These are phyloP conservation scores for Termitomyces sp. DNA, from an alignment of 768 basidiomycete genomes.

Conservation along the genomic window DNA sequence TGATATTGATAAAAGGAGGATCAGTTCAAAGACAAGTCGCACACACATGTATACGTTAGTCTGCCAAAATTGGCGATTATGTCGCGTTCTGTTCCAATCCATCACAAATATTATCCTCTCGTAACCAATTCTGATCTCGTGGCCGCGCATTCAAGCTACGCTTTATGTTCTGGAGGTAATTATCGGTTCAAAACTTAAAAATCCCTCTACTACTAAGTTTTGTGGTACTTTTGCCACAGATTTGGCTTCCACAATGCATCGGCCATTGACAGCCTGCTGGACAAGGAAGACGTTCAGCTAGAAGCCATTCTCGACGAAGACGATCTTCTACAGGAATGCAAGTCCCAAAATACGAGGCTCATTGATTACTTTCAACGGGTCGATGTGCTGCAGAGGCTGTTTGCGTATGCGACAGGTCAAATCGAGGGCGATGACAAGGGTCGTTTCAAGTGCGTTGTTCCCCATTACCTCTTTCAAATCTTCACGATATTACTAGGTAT, in stretches of 20 bases:
- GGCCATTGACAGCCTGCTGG: slow-evolving; percentile 83
- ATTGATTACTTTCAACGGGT: slow-evolving; percentile 82
- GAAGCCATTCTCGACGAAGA: slow-evolving; percentile 92
- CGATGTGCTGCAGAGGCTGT: slow-evolving; percentile 73
- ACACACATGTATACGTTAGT: neutral
- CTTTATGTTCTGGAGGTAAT: slow-evolving; percentile 52
- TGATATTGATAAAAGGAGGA: neutral
- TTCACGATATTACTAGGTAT: slow-evolving; percentile 47
- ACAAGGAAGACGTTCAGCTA: slow-evolving; percentile 84
- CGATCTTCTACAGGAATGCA: slow-evolving; percentile 93
- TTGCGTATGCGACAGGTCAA: slow-evolving; percentile 84
- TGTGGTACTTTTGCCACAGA: slow-evolving; percentile 42
- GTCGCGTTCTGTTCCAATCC: slow-evolving; percentile 7
- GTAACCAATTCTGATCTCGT: slow-evolving; percentile 10
- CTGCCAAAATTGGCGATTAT: slow-evolving; percentile 10
- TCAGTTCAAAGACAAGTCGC: neutral
- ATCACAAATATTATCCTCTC: slow-evolving; percentile 9
- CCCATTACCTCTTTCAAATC: neutral
- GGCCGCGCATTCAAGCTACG: slow-evolving; percentile 7
- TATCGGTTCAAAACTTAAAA: slow-evolving; percentile 20
- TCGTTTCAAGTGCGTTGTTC: slow-evolving; percentile 67
- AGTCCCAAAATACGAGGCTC: slow-evolving; percentile 85
- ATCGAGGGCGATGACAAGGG: slow-evolving; percentile 77
- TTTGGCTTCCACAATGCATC: slow-evolving; percentile 90
- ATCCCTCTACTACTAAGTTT: slow-evolving; percentile 23